Evolutionary conservation across 345 rosid genomes (phyloP).

Genomic region (Aethionema arabicum): DNA sequence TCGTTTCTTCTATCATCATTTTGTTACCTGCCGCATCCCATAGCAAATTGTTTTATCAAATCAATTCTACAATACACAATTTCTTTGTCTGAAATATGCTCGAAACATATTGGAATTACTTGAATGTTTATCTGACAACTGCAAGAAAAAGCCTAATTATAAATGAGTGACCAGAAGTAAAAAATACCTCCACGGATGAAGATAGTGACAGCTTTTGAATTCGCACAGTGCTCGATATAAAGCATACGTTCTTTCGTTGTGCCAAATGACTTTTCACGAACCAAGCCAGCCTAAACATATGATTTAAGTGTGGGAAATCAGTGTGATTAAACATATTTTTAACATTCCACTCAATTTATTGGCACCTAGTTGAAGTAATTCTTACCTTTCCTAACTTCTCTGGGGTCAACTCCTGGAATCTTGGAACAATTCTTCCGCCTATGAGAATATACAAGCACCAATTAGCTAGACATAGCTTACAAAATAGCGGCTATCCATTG

Average conservation of each 20-base stretch:
- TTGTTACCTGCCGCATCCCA: constrained; percentile 68
- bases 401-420: constrained; percentile 94
- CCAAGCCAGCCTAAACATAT: constrained; percentile 64
- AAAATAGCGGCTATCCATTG: not conserved
- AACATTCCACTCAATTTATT: not conserved
- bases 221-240: constrained; percentile 63
- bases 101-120: constrained; percentile 5
- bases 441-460: not conserved
- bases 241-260: constrained; percentile 63
- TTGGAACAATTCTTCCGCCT: constrained; percentile 98
- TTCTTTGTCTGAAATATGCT: not conserved
- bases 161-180: not conserved
- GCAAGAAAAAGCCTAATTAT: not conserved
- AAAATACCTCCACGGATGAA: constrained; percentile 91
- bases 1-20: constrained; percentile 98
- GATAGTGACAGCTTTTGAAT: constrained; percentile 65
- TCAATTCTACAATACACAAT: constrained; percentile 4
- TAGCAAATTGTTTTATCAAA: constrained; percentile 4
- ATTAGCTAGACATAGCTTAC: not conserved
- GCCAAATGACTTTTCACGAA: constrained; percentile 59
- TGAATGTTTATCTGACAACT: not conserved
- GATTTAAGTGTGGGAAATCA: constrained; percentile 2
- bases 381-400: constrained; percentile 91
- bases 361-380: constrained; percentile 19
- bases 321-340: not conserved